Conservation (phyloP, 192 early-diverging fungal species). For the Linnemannia hyalina region DNA sequence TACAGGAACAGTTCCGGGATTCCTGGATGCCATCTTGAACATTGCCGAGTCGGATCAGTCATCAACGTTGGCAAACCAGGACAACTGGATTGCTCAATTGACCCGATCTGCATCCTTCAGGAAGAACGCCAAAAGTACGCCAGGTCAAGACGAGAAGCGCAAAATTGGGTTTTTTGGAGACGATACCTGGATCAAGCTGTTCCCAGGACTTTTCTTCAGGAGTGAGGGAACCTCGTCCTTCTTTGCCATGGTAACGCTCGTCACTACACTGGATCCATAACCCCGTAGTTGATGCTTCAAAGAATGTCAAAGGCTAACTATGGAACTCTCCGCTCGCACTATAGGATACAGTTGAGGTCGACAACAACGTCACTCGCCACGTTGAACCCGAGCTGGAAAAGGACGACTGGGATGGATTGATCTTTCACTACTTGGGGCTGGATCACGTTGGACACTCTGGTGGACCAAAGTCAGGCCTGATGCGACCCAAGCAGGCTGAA, state of each 20-base stretch:
- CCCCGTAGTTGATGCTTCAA: not conserved
- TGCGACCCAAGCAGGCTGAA: slow-evolving; percentile 82
- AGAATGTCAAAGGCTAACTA: not conserved
- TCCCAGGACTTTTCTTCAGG: slow-evolving; percentile 73
- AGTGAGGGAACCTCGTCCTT: slow-evolving; percentile 77
- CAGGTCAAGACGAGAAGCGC: slow-evolving; percentile 46
- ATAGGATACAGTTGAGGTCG: slow-evolving; percentile 82
- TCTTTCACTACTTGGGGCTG: slow-evolving; percentile 86
- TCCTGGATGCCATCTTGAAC: slow-evolving; percentile 85
- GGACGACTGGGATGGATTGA: slow-evolving; percentile 76
- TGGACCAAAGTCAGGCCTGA: slow-evolving; percentile 75
- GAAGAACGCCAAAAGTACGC: slow-evolving; percentile 12
- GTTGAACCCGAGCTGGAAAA: slow-evolving; percentile 67
- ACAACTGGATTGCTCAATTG: slow-evolving; percentile 82
- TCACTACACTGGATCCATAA: not conserved
- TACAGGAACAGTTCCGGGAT: slow-evolving; percentile 83
- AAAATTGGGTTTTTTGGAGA: slow-evolving; percentile 90
- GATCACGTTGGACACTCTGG: slow-evolving; percentile 87
- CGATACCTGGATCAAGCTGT: slow-evolving; percentile 95
- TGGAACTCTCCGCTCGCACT: slow-evolving; percentile 7
- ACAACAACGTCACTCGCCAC: slow-evolving; percentile 79
- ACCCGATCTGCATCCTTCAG: slow-evolving; percentile 38
- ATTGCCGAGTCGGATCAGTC: slow-evolving; percentile 83
- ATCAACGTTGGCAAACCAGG: slow-evolving; percentile 68
- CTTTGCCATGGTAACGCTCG: slow-evolving; percentile 69